phyloP scores from a whole-genome alignment of 2,329 filamentous ascomycete species.

The Phaeomoniella chlamydospora region DNA sequence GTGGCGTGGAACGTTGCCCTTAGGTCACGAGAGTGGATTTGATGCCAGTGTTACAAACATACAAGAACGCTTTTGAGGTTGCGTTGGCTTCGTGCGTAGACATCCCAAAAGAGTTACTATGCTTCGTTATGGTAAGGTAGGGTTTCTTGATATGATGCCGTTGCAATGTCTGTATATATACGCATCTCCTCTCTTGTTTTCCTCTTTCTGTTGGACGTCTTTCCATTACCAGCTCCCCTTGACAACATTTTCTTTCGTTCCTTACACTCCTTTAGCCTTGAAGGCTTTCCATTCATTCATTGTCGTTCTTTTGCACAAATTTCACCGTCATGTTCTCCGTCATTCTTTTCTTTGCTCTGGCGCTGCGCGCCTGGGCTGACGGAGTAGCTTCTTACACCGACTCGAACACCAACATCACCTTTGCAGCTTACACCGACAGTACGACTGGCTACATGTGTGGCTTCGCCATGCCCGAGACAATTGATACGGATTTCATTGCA shows the following conservation, averaged over 20 bases:
- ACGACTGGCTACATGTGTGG: neutral
- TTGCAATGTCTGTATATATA: neutral
- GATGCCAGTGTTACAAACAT: too few species aligned
- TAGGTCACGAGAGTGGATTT: too few species aligned
- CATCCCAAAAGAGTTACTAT: too few species aligned
- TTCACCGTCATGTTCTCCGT: neutral
- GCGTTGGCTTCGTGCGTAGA: too few species aligned
- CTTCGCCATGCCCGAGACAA: neutral
- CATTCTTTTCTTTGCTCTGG: neutral
- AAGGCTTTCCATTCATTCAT: neutral
- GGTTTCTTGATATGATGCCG: too few species aligned
- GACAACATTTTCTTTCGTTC: neutral
- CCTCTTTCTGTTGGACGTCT: too few species aligned
- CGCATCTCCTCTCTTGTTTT: neutral
- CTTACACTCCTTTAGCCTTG: neutral
- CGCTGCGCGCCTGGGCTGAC: neutral
- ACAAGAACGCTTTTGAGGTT: too few species aligned
- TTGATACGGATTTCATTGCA: neutral
- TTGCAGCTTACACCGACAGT: neutral
- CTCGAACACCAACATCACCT: neutral
- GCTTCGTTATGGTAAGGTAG: too few species aligned
- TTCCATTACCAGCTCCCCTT: too few species aligned
- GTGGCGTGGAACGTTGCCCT: too few species aligned
- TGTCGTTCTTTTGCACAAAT: neutral
- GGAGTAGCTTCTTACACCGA: neutral